Percentiles rank a stretch among this genome's conserved stretches.
These are phyloP conservation scores for Paecilomyces sp. DNA, from an alignment of 2,329 filamentous ascomycete species.

Conservation along the genomic window DNA sequence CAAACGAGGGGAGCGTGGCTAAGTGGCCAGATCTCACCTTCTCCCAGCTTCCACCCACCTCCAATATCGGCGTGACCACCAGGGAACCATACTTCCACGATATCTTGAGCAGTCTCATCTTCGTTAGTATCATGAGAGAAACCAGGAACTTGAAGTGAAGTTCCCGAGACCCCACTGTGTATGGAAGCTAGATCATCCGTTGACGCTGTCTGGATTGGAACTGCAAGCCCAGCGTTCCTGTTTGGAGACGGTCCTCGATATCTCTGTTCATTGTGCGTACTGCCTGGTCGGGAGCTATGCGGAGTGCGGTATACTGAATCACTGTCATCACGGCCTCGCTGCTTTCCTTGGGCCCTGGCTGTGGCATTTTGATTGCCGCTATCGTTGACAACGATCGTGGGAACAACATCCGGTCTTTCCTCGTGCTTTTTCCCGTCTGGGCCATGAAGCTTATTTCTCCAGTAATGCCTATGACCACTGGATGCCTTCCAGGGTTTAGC, in stretches of 20 bases:
- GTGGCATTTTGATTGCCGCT: slow-evolving; percentile 5
- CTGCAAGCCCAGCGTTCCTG: slow-evolving; percentile 14
- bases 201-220: slow-evolving; percentile 19
- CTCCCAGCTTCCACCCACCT: slow-evolving; percentile 61
- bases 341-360: slow-evolving; percentile 5
- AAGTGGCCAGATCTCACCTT: slow-evolving; percentile 50
- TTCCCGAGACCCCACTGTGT: slow-evolving; percentile 20
- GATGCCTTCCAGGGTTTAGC: slow-evolving; percentile 22
- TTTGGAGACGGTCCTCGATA: slow-evolving; percentile 21
- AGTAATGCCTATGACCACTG: slow-evolving; percentile 11
- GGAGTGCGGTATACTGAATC: slow-evolving; percentile 23
- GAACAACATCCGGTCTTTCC: slow-evolving; percentile 14
- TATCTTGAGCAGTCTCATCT: slow-evolving; percentile 54
- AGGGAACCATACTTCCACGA: slow-evolving; percentile 68
- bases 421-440: slow-evolving; percentile 6
- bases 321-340: slow-evolving; percentile 9
- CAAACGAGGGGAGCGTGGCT: slow-evolving; percentile 64
- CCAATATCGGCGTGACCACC: slow-evolving; percentile 74
- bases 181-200: slow-evolving; percentile 24
- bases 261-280: slow-evolving; percentile 9
- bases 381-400: slow-evolving; percentile 25
- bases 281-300: slow-evolving; percentile 14
- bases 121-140: slow-evolving; percentile 18
- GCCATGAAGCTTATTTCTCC: slow-evolving; percentile 9
- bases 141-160: slow-evolving; percentile 22